Conservation (phyloP, 805 yeast species). For the Yarrowia sp. region DNA sequence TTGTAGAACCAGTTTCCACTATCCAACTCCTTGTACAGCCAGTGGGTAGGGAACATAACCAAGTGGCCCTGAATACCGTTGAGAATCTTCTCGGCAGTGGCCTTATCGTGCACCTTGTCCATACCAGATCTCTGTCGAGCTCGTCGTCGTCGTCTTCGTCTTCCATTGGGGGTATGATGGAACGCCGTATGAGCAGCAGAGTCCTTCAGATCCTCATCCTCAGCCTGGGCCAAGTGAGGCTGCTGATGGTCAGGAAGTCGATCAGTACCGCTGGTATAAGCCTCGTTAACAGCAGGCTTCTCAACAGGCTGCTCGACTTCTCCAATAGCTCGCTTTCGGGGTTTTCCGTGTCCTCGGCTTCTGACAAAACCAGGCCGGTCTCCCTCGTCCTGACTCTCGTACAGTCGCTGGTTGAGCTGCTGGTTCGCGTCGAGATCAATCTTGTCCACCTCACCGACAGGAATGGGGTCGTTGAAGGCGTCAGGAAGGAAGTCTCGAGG, state of each 20-base stretch:
- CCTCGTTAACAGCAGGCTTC: conserved; percentile 2
- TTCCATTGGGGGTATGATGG: conserved; percentile 1
- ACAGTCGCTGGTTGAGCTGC: background rate
- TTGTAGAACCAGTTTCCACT: conserved; percentile 90
- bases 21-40: conserved; percentile 85
- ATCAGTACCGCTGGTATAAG: background rate
- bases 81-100: conserved; percentile 71
- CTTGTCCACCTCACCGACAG: background rate
- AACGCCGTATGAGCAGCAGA: conserved; percentile 5
- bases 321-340: background rate
- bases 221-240: background rate
- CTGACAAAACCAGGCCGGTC: background rate
- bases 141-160: conserved; percentile 22
- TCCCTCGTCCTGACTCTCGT: conserved; percentile 1
- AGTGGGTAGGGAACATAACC: conserved; percentile 87
- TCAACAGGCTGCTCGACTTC: conserved; percentile 3
- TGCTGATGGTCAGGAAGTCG: background rate
- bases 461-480: background rate
- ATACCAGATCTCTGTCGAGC: conserved; percentile 17
- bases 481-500: conserved; percentile 1
- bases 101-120: conserved; percentile 61
- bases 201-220: background rate
- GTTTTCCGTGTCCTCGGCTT: background rate
- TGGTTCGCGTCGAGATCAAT: background rate
- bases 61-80: conserved; percentile 78